Evolutionary conservation across 2,329 filamentous ascomycete genomes (phyloP).

Genomic region (Macroventuria anomochaeta): DNA sequence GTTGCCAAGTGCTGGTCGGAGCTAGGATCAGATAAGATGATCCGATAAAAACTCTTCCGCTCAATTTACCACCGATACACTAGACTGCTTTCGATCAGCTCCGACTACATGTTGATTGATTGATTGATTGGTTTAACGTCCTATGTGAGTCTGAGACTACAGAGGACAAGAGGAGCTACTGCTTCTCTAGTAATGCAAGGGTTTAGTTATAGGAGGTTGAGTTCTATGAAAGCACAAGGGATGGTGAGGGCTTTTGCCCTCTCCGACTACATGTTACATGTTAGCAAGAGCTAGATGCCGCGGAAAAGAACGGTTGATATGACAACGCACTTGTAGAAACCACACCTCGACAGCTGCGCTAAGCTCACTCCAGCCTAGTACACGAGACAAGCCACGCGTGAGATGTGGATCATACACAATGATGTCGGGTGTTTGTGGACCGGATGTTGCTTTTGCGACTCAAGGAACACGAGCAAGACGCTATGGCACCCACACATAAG

Average conservation of each 20-base stretch:
- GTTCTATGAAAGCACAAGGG: too few species aligned
- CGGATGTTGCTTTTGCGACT: neutral
- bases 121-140: too few species aligned
- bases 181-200: too few species aligned
- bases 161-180: too few species aligned
- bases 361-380: neutral
- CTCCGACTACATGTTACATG: neutral
- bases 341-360: neutral
- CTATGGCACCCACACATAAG: constrained; percentile 1
- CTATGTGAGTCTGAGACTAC: too few species aligned
- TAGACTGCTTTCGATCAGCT: neutral
- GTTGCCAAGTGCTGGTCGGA: constrained; percentile 1
- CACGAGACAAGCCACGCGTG: neutral
- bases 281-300: neutral
- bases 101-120: neutral
- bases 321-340: neutral
- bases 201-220: too few species aligned
- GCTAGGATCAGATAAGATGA: constrained; percentile 16
- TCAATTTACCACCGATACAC: neutral
- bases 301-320: neutral
- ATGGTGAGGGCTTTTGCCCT: too few species aligned
- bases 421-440: constrained; percentile 7
- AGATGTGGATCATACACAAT: neutral
- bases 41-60: constrained; percentile 11
- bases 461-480: neutral